A percentile compares a stretch with the other conserved stretches of the same genome.
These are phyloP conservation scores for Neoscytalidium dimidiatum DNA, from an alignment of 2,329 filamentous ascomycete species.

Conservation along the genomic window DNA sequence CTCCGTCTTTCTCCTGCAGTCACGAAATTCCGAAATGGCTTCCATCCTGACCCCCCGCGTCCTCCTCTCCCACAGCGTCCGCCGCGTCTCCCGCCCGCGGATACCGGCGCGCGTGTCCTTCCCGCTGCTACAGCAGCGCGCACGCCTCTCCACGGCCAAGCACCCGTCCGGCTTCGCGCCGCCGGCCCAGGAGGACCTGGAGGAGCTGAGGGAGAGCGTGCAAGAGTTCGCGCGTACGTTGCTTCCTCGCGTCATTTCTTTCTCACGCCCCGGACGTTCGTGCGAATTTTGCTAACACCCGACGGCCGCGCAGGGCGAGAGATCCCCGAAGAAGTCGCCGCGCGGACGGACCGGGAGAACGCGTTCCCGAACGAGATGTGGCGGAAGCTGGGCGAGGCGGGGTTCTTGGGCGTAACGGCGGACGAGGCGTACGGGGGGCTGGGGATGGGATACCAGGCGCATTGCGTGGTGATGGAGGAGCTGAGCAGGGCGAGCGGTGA, in stretches of 20 bases:
- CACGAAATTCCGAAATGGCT: neutral
- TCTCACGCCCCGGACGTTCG: too few species aligned
- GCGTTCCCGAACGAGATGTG: slow-evolving; percentile 90
- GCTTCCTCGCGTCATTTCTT: neutral
- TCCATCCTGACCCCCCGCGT: neutral
- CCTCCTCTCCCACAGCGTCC: slow-evolving; percentile 7
- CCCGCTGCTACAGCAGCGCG: neutral
- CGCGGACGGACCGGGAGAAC: slow-evolving; percentile 81
- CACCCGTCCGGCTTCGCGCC: slow-evolving; percentile 68
- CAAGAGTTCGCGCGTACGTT: slow-evolving; percentile 75
- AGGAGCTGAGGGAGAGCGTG: slow-evolving; percentile 79
- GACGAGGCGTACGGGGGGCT: slow-evolving; percentile 90
- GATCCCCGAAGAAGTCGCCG: slow-evolving; percentile 80
- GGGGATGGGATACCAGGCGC: slow-evolving; percentile 92
- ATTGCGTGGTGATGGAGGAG: slow-evolving; percentile 95
- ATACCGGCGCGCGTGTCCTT: neutral
- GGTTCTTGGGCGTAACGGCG: slow-evolving; percentile 87
- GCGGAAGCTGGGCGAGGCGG: slow-evolving; percentile 88
- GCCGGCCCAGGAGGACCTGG: slow-evolving; percentile 71
- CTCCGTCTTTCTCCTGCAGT: neutral
- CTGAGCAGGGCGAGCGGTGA: slow-evolving; percentile 78
- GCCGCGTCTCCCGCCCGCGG: slow-evolving; percentile 1
- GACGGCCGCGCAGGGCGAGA: slow-evolving; percentile 63
- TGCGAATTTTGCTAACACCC: neutral
- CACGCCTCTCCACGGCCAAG: slow-evolving; percentile 44